Evolutionary conservation across 176 grass and related monocot genomes (phyloP).

Genomic region (Cenchrus fungigraminus): DNA sequence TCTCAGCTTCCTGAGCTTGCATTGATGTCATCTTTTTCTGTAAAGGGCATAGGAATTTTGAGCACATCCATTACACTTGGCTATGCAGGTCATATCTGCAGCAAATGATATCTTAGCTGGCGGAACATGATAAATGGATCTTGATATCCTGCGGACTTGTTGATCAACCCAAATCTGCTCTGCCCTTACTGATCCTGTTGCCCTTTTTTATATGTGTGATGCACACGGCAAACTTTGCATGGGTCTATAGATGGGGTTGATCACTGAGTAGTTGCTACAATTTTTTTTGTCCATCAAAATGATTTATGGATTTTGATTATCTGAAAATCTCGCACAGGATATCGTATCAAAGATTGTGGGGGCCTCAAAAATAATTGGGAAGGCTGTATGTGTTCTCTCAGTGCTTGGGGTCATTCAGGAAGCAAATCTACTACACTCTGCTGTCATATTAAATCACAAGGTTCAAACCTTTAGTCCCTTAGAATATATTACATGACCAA

Average conservation of each 20-base stretch:
- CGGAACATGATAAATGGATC: not conserved
- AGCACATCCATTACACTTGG: not conserved
- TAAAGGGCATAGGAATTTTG: not conserved
- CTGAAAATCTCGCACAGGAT: conserved; percentile 45
- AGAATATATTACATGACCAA: conserved; percentile 7
- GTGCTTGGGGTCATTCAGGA: conserved; percentile 41
- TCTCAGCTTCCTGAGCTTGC: not conserved
- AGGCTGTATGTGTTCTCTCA: conserved; percentile 44
- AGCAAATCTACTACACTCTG: conserved; percentile 43
- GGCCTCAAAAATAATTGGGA: conserved; percentile 27
- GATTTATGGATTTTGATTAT: conserved; percentile 1
- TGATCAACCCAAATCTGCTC: not conserved
- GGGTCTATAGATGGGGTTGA: not conserved
- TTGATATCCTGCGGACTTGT: not conserved
- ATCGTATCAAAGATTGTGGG: conserved; percentile 34
- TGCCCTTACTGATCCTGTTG: not conserved
- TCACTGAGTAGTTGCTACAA: not conserved
- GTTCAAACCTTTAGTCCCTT: conserved; percentile 46
- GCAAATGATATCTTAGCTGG: not conserved
- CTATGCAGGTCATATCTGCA: not conserved
- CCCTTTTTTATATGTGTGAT: not conserved
- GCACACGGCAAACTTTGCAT: not conserved
- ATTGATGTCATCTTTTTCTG: not conserved
- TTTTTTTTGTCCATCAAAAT: not conserved
- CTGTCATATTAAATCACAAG: conserved; percentile 48